Conservation (phyloP, 306 rosid species). For the Abrus pulchellus region DNA sequence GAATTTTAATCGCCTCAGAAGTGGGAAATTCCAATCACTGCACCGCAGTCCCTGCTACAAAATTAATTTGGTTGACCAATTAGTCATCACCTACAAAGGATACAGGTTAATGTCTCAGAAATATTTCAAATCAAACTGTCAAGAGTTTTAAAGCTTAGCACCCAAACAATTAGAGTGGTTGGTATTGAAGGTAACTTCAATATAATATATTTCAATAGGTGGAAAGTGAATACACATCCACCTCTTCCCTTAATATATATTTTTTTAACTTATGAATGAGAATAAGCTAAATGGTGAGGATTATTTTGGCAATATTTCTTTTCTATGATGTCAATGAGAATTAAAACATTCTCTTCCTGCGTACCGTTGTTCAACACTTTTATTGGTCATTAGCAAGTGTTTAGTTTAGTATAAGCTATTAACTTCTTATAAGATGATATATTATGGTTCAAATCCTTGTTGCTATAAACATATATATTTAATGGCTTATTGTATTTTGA, state of each 20-base stretch:
- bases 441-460: too few species aligned
- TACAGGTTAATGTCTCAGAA: background rate
- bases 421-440: too few species aligned
- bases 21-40: constrained; percentile 6
- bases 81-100: constrained; percentile 17
- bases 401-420: too few species aligned
- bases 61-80: background rate
- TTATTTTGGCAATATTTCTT: background rate
- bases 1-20: background rate
- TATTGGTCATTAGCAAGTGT: too few species aligned
- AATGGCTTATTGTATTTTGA: too few species aligned
- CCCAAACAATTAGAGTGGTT: background rate
- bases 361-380: too few species aligned
- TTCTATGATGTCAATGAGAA: background rate
- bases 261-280: background rate
- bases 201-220: too few species aligned
- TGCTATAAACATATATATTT: too few species aligned
- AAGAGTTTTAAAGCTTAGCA: background rate
- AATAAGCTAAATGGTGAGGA: background rate
- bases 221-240: background rate
- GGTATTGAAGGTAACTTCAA: too few species aligned
- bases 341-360: background rate
- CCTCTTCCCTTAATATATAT: background rate
- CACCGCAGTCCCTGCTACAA: constrained; percentile 30
- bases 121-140: background rate